Evolutionary conservation across 495 filamentous ascomycete genomes (phyloP), one percentile per base, ranked within the genome.

Genomic region (Mycothermus thermophilus): DNA sequence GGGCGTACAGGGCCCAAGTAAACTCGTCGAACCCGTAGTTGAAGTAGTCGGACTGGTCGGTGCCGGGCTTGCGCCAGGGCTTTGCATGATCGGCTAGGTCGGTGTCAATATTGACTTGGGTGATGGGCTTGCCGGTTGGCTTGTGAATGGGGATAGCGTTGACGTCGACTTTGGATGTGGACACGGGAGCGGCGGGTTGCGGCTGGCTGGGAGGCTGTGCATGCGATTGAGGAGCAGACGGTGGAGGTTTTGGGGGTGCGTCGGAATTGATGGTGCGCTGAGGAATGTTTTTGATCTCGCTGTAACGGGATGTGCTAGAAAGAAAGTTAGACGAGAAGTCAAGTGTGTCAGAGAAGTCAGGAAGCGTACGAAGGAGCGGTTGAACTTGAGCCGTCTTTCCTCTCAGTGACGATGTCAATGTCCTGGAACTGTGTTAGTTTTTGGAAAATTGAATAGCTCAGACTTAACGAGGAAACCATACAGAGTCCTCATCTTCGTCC

Each of bases 11-110:
- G 18, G 87, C 81, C 90, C 90, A 97, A 11, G 92, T 95, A 54
- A 96, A 97, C 57, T 97, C 90, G 61, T 97, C 90, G 43, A 97
- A 97, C 23, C 92, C 92, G 63, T 96, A 97, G 62, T 97, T 97
- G 71, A 97, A 97, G 57, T 90, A 97, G 56, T 97, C 90, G 17
- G 79, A 85, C 27, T 93, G 71, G 54, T 96, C 90, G 28, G 88
- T 80, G n/a, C 90, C 90, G 7, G 90, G 90, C 39, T 85, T 78
- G 18, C 90, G 77, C 90, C 90, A 97, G 21, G 88, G 90, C 59
- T 94, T 95, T 46, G 85, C 80, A 45, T 82, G 77, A 26, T 80
- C 75, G 6, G 79, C 70, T 23, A 93, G 75, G 56, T 93, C 85
- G 49, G 72, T 66, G 47, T 87, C 82, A 33, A 88, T 76, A 48